Evolutionary conservation across 768 basidiomycete genomes (phyloP).

Genomic region (Mrakia gelida): DNA sequence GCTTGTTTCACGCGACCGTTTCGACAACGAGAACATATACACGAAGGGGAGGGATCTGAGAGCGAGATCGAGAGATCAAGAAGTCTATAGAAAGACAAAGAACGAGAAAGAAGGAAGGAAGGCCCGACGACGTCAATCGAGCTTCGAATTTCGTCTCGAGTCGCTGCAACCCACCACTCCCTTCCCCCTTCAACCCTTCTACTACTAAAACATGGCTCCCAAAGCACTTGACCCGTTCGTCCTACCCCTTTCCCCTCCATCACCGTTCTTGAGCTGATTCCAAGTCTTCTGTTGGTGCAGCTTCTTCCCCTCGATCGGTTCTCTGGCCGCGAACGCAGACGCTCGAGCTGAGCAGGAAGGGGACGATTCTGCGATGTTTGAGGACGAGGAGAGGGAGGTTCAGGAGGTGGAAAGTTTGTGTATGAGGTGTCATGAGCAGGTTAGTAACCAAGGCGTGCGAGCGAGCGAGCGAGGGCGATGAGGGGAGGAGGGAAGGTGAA

Average conservation of each 20-base stretch:
- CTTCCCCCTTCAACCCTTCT: too few species aligned
- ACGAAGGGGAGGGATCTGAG: neutral
- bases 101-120: neutral
- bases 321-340: conserved; percentile 50
- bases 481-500: too few species aligned
- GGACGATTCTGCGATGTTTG: conserved; percentile 35
- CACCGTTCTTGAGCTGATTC: neutral
- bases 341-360: conserved; percentile 45
- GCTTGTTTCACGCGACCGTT: neutral
- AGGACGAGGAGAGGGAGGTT: conserved; percentile 61
- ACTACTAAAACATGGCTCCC: conserved; percentile 9
- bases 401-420: conserved; percentile 87
- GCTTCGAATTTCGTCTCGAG: neutral
- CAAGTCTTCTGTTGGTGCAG: neutral
- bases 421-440: conserved; percentile 90
- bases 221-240: conserved; percentile 21
- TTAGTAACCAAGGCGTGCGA: conserved; percentile 42
- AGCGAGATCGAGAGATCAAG: neutral
- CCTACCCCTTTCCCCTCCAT: neutral
- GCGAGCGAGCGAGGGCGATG: too few species aligned
- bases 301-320: conserved; percentile 59
- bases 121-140: too few species aligned
- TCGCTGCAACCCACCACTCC: neutral
- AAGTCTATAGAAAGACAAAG: neutral
- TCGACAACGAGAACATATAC: neutral